Evolutionary conservation across 108 stramenopile genomes (phyloP).

Genomic region (Discostella stelligeroides): DNA sequence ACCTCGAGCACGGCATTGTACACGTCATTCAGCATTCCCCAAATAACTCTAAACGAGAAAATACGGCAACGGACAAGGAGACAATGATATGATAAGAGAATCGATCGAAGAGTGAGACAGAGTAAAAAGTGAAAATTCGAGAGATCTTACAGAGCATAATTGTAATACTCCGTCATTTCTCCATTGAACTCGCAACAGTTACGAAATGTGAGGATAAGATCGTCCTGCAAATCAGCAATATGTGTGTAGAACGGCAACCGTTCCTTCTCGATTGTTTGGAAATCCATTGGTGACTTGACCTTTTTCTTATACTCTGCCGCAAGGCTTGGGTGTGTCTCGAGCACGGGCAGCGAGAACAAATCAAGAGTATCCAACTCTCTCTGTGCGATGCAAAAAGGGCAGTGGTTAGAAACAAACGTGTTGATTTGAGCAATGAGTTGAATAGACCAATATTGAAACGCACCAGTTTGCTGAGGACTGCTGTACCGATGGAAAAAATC

Average conservation of each 20-base stretch:
- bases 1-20: too few species aligned
- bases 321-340: slow-evolving; percentile 65
- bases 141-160: slow-evolving; percentile 13
- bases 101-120: too few species aligned
- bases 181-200: slow-evolving; percentile 76
- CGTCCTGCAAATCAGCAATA: slow-evolving; percentile 71
- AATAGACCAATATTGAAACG: slow-evolving; percentile 3
- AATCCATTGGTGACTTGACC: slow-evolving; percentile 73
- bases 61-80: too few species aligned
- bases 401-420: slow-evolving; percentile 1
- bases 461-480: slow-evolving; percentile 36
- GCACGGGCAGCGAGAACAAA: slow-evolving; percentile 61
- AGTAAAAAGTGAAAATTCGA: too few species aligned
- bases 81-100: too few species aligned
- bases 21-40: too few species aligned
- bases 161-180: slow-evolving; percentile 18
- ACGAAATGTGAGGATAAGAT: slow-evolving; percentile 65
- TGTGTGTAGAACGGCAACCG: slow-evolving; percentile 52
- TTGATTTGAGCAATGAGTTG: neutral
- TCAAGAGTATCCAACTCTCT: slow-evolving; percentile 37
- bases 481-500: slow-evolving; percentile 14
- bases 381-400: slow-evolving; percentile 12
- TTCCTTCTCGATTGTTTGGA: slow-evolving; percentile 79
- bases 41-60: too few species aligned
- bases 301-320: slow-evolving; percentile 49